Conservation (phyloP, 768 basidiomycete species). For the Lactarius tabidus region DNA sequence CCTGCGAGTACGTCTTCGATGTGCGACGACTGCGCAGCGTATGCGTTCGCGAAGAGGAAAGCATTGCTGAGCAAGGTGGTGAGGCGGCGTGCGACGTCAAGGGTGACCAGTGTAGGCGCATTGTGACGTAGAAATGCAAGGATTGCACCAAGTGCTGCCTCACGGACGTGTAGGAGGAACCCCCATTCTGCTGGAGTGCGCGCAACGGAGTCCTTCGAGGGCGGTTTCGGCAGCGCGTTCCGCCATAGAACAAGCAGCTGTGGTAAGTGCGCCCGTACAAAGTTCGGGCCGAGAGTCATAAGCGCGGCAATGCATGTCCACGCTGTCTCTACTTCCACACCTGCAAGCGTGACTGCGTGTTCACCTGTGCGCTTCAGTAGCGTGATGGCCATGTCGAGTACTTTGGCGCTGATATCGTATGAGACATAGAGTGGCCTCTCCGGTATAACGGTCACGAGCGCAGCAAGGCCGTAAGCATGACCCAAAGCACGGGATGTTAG, state of each 20-base stretch:
- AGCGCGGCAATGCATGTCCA: constrained; percentile 90
- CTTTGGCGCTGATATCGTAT: constrained; percentile 86
- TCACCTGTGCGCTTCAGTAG: constrained; percentile 89
- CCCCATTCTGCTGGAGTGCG: constrained; percentile 79
- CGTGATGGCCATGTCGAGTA: constrained; percentile 86
- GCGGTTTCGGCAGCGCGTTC: constrained; percentile 93
- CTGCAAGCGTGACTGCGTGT: constrained; percentile 79
- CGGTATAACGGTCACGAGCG: constrained; percentile 80
- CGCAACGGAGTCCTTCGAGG: constrained; percentile 76
- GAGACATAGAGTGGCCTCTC: constrained; percentile 90
- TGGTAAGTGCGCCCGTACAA: constrained; percentile 89
- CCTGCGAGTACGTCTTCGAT: constrained; percentile 55
- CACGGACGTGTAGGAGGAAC: constrained; percentile 87
- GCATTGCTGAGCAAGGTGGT: constrained; percentile 85
- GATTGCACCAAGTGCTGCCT: constrained; percentile 85
- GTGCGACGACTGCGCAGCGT: constrained; percentile 54
- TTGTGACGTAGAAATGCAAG: constrained; percentile 86
- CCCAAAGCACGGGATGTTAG: constrained; percentile 71
- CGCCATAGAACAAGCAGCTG: constrained; percentile 96
- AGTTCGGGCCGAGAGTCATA: constrained; percentile 90
- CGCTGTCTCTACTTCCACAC: constrained; percentile 85
- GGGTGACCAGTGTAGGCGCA: constrained; percentile 65
- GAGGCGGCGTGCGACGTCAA: constrained; percentile 88
- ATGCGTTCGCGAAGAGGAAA: constrained; percentile 83
- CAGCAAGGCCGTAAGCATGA: constrained; percentile 86